Conservation (phyloP, 768 basidiomycete species). For the Cantharellus anzutake region DNA sequence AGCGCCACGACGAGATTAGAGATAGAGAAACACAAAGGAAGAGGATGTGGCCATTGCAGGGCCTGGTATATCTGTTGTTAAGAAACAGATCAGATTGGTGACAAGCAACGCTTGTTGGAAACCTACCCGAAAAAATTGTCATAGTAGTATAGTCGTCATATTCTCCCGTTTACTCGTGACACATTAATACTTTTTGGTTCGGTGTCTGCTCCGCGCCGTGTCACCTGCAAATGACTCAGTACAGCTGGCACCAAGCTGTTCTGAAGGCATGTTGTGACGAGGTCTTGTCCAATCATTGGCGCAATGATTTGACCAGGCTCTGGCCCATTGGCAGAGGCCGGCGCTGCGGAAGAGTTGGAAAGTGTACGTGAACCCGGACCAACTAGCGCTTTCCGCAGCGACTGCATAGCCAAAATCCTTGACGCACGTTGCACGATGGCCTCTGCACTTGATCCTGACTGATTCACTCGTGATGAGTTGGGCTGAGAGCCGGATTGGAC, state of each 20-base stretch:
- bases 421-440: constrained; percentile 31
- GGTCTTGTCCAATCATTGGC: constrained; percentile 59
- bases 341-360: neutral
- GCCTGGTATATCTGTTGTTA: too few species aligned
- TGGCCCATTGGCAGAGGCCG: constrained; percentile 37
- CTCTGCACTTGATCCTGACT: constrained; percentile 18
- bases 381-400: constrained; percentile 71
- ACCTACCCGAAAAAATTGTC: too few species aligned
- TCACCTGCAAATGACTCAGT: constrained; percentile 25
- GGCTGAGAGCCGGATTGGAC: neutral
- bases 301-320: constrained; percentile 39
- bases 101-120: too few species aligned
- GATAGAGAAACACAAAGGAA: too few species aligned
- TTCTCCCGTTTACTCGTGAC: too few species aligned
- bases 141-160: too few species aligned
- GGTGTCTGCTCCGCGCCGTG: neutral
- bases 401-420: constrained; percentile 57
- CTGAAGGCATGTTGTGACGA: constrained; percentile 71
- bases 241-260: constrained; percentile 72
- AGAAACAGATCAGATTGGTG: too few species aligned
- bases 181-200: neutral
- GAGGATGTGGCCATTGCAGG: too few species aligned
- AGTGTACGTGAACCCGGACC: constrained; percentile 13
- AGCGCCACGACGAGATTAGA: too few species aligned
- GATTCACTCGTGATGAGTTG: neutral